Evolutionary conservation across 2,329 filamentous ascomycete species (phyloP), one percentile per base, ranked within the genome.

Genomic region (Pseudogymnoascus sp.): DNA sequence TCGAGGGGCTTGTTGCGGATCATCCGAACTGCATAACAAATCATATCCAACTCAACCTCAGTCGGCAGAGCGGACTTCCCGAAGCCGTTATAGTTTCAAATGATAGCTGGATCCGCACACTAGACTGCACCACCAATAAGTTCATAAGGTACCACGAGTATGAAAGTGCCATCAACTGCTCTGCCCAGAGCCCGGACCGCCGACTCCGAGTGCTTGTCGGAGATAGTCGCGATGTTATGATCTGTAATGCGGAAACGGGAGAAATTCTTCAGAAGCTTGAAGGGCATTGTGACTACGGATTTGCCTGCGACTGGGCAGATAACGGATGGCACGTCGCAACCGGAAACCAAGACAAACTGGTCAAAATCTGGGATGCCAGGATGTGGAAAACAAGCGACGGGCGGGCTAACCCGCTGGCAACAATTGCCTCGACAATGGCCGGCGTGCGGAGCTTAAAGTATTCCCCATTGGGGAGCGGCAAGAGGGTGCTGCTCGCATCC

Each of bases 271-370:
- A 87, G 67, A 74, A 76, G 26, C 80, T 92, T 1, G 73, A 77
- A 3, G 86, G 87, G 2, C 88, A 91, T 69, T 78, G 78, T 12
- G 89, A 92, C 69, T 89, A 81, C 67, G 88, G 85, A 1, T 93
- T 92, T 69, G 85, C 89, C 1, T 91, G 88, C 69, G 89, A 88
- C 67, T 93, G 90, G 90, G 87, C 89, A 16, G 85, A 88, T 61
- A 87, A 92, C 70, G 89, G 89, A 33, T 85, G 86, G 76, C 87
- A 86, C 11, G 81, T 92, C 19, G 90, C 90, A 11, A 92, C 90
- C 0, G 89, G 86, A 21, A 88, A 87, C 65, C 89, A 93, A 73
- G 90, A 93, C 72, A 87, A 82, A 71, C 81, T 80, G 29, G 80
- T 92, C 67, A 84, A 86, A 66, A 84, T 93, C 59, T 92, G 88